Evolutionary conservation across 768 basidiomycete genomes (phyloP), one percentile per base, ranked within the genome.

Genomic region (Lentinula edodes): DNA sequence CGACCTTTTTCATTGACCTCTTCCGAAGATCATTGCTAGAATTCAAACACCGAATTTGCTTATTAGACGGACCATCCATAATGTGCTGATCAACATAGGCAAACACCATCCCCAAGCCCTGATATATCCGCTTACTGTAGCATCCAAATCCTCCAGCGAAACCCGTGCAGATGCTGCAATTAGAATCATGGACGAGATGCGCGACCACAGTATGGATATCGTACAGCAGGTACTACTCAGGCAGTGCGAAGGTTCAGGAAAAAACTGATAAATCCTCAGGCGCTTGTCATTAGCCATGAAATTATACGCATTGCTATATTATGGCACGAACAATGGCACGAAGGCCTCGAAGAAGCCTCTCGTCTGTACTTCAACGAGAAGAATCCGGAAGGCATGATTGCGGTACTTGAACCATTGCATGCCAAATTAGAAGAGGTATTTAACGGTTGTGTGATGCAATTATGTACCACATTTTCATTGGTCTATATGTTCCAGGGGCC

Each of bases 321-420:
- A 10, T 99, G 97, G 97, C 95, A 98, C 67, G 97, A 99, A 72
- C 78, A 95, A 65, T 99, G 97, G 97, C 95, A 98, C 67, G 97
- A 99, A 75, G 95, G 93, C 16, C 79, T 99, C 20, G 97, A 99
- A 75, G 97, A 99, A 73, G 97, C 97, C 6, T 97, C 95, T 6
- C 84, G 97, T 45, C 76, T 94, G 51, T 99, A 95, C 77, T 99
- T 95, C 80, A 95, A 93, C 9, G 97, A 98, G 67, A 91, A 93
- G 68, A 97, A 99, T 72, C 89, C 96, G 1, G 91, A 93, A 62
- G 97, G 91, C 6, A 99, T 99, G 97, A 97, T 98, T 67, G 88
- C 87, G 23, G 89, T 86, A 12, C 74, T 99, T 52, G 93, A 95
- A 67, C 96, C 95, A 2, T 76, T 98, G 61, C 97, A 99, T 66